These are phyloP conservation scores for Triticum urartu DNA, from an alignment of 176 grass and related monocot genomes.

Conservation along the genomic window DNA sequence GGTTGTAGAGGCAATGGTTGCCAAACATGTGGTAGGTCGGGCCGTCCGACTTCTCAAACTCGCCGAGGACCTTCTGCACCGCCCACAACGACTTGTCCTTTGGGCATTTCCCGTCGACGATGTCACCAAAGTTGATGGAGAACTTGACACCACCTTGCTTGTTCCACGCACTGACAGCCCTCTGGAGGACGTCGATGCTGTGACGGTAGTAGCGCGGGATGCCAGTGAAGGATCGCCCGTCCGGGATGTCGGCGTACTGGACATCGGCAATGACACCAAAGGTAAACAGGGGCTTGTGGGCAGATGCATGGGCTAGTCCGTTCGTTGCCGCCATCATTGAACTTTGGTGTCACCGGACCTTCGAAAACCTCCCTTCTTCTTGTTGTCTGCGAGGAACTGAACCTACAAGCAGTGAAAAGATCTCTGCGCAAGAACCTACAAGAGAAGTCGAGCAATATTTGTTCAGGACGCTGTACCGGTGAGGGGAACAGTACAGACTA, in stretches of 20 bases:
- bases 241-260: constrained; percentile 88
- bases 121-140: constrained; percentile 78
- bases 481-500: neutral
- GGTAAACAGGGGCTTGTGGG: constrained; percentile 50
- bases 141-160: constrained; percentile 52
- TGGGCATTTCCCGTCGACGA: constrained; percentile 78
- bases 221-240: constrained; percentile 72
- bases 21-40: constrained; percentile 92
- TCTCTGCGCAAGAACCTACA: neutral
- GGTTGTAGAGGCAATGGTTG: constrained; percentile 98
- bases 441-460: neutral
- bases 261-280: constrained; percentile 97
- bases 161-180: constrained; percentile 74
- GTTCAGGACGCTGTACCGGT: neutral
- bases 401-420: neutral
- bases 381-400: neutral
- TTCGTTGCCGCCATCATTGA: constrained; percentile 33
- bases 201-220: constrained; percentile 84
- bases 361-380: neutral
- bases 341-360: neutral
- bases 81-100: constrained; percentile 57
- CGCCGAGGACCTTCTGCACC: constrained; percentile 63
- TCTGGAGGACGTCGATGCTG: constrained; percentile 77
- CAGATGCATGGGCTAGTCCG: constrained; percentile 23
- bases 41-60: constrained; percentile 73